Conservation (phyloP, 176 grass and related monocot species). For the Metroxylon sagu region DNA sequence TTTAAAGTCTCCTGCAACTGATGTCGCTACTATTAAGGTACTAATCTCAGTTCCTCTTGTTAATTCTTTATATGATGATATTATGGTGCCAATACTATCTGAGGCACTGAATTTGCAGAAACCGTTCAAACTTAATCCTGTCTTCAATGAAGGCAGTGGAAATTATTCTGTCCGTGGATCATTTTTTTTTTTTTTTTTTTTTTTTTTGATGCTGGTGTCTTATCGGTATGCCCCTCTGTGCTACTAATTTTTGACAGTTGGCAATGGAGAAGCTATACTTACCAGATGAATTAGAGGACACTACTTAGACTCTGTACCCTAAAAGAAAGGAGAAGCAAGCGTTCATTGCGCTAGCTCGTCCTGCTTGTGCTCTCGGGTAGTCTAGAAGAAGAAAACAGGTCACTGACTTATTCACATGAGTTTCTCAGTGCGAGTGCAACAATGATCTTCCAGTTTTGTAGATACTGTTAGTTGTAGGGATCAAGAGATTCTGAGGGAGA, state of each 20-base stretch:
- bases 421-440: background rate
- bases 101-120: too few species aligned
- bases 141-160: background rate
- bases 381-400: slow-evolving; percentile 1
- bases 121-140: background rate
- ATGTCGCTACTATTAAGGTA: slow-evolving; percentile 90
- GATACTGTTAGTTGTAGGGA: slow-evolving; percentile 41
- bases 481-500: too few species aligned
- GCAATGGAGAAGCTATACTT: slow-evolving; percentile 96
- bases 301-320: slow-evolving; percentile 26
- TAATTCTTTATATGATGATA: too few species aligned
- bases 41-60: background rate
- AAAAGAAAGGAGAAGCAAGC: background rate
- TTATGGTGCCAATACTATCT: too few species aligned
- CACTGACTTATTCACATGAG: background rate
- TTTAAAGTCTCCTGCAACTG: slow-evolving; percentile 88
- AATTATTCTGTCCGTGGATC: too few species aligned
- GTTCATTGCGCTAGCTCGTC: background rate
- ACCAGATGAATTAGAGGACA: slow-evolving; percentile 74
- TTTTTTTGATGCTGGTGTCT: too few species aligned
- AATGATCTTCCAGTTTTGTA: slow-evolving; percentile 61
- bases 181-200: too few species aligned
- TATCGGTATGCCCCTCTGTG: too few species aligned
- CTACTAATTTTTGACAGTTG: slow-evolving; percentile 31
- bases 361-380: slow-evolving; percentile 26